Percentiles rank a stretch among this genome's conserved stretches.
Evolutionary conservation across 1,139 yeast species (phyloP).

Genomic region (Hemisphaericaspora lyxosophila): DNA sequence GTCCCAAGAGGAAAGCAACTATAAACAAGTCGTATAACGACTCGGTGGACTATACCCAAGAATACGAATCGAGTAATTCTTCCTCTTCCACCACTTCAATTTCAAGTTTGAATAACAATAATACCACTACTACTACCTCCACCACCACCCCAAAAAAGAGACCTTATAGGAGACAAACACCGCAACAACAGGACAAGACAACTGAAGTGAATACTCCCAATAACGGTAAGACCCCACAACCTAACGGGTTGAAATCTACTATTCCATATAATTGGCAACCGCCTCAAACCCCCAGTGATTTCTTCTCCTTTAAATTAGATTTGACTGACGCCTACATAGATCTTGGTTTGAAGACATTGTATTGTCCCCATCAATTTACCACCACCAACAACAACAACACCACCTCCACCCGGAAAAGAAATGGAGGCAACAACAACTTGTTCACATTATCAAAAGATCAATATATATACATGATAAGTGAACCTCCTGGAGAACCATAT

Average conservation of each 20-base stretch:
- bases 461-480: constrained; percentile 80
- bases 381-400: constrained; percentile 5
- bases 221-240: neutral
- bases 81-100: constrained; percentile 1
- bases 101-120: constrained; percentile 1
- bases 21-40: constrained; percentile 45
- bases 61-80: constrained; percentile 7
- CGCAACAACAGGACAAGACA: neutral
- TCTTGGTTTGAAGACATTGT: constrained; percentile 28
- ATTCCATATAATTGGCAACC: constrained; percentile 47
- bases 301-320: constrained; percentile 38
- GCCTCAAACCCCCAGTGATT: constrained; percentile 27
- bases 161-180: constrained; percentile 1
- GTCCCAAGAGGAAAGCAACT: constrained; percentile 50
- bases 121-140: constrained; percentile 1
- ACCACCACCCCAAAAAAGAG: constrained; percentile 2
- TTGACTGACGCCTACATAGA: constrained; percentile 38
- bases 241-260: constrained; percentile 7
- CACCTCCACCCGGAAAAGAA: constrained; percentile 15
- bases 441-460: constrained; percentile 53
- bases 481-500: constrained; percentile 95
- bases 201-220: too few species aligned
- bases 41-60: constrained; percentile 23
- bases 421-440: constrained; percentile 10
- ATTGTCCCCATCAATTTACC: constrained; percentile 34